These are phyloP conservation scores for Priceomyces haplophilus DNA, from an alignment of 805 yeast genomes.

Conservation along the genomic window DNA sequence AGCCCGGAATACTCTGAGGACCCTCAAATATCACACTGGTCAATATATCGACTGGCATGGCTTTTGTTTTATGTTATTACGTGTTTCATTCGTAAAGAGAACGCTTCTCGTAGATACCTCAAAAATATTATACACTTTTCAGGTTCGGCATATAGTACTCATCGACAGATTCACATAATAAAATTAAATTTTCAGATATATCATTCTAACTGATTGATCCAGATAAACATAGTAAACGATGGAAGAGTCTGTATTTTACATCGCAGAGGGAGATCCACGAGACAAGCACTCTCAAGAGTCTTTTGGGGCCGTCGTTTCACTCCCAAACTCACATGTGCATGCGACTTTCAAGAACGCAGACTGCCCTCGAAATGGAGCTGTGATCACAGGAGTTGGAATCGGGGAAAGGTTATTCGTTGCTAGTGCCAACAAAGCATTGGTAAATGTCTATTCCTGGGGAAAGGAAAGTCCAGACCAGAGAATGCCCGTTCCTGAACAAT, in stretches of 20 bases:
- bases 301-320: conserved; percentile 39
- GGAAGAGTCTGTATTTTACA: conserved; percentile 52
- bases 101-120: not conserved
- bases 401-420: conserved; percentile 61
- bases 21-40: conserved; percentile 72
- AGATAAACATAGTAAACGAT: conserved; percentile 18
- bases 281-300: conserved; percentile 46
- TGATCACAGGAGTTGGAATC: conserved; percentile 42
- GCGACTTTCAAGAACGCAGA: conserved; percentile 54
- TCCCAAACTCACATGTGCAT: conserved; percentile 47
- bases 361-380: conserved; percentile 44
- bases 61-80: not conserved
- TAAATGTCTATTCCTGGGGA: conserved; percentile 70
- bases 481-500: conserved; percentile 79
- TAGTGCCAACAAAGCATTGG: conserved; percentile 65
- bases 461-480: conserved; percentile 74
- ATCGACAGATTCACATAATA: conserved; percentile 4
- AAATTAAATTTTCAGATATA: not conserved
- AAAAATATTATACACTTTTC: not conserved
- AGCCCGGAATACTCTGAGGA: conserved; percentile 71
- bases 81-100: not conserved
- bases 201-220: not conserved
- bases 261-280: conserved; percentile 41
- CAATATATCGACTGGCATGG: conserved; percentile 83
- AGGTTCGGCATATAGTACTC: conserved; percentile 5